phyloP scores from a whole-genome alignment of 208 protist species.

The Entamoeba dispar region DNA sequence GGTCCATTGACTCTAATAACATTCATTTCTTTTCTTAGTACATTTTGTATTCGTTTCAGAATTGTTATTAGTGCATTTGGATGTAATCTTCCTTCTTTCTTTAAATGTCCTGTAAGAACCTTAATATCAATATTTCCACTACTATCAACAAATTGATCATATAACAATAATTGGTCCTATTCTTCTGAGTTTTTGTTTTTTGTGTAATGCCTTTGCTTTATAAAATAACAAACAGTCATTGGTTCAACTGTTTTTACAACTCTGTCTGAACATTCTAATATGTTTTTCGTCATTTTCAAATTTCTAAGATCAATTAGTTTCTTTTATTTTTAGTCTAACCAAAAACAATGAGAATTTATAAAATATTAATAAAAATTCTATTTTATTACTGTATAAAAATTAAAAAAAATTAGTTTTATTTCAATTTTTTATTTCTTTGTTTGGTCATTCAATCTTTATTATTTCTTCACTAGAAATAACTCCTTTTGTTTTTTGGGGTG shows the following conservation, averaged over 20 bases:
- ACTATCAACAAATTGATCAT: neutral
- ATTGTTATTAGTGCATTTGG: neutral
- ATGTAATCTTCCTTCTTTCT: neutral
- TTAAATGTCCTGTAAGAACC: neutral
- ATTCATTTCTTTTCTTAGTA: neutral
- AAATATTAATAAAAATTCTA: no score
- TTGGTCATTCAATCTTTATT: no score
- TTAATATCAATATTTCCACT: neutral
- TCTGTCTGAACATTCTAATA: neutral
- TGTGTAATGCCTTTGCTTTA: no score
- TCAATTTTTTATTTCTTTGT: no score
- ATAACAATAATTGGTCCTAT: neutral
- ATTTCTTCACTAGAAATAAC: no score
- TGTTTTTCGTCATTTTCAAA: neutral
- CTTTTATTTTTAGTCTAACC: no score
- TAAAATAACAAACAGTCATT: neutral
- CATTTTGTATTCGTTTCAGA: neutral
- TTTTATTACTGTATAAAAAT: no score
- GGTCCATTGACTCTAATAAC: neutral
- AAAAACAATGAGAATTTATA: no score
- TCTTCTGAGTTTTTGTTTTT: neutral
- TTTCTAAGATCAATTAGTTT: neutral
- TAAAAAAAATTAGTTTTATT: no score
- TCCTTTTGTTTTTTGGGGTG: no score
- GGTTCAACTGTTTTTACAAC: neutral